Percentiles rank a stretch among this genome's conserved stretches.
Conservation (phyloP, 1,284 basidiomycete species). For the Coniferiporia weirii region DNA sequence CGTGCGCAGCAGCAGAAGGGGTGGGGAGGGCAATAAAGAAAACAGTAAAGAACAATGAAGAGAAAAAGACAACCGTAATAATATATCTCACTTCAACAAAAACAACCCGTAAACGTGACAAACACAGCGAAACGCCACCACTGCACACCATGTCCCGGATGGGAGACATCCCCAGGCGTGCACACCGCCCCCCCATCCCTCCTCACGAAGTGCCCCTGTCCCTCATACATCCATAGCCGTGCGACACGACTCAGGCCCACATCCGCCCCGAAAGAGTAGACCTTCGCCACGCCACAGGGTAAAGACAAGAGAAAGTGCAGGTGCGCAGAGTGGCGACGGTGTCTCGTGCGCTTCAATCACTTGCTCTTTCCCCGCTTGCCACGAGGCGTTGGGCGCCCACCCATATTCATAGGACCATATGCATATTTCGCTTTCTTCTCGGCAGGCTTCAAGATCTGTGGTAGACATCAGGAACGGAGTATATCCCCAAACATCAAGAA, state of each 20-base stretch:
- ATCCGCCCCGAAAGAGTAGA: slow-evolving; percentile 1
- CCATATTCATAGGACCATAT: slow-evolving; percentile 76
- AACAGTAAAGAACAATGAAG: slow-evolving; percentile 12
- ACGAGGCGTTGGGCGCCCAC: slow-evolving; percentile 68
- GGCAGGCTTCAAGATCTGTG: slow-evolving; percentile 93
- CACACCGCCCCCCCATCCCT: not conserved
- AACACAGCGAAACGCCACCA: slow-evolving; percentile 1
- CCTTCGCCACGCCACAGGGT: slow-evolving; percentile 12
- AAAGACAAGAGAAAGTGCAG: slow-evolving; percentile 23
- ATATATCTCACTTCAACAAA: slow-evolving; percentile 16
- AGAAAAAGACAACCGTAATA: slow-evolving; percentile 17
- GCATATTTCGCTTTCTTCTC: slow-evolving; percentile 98
- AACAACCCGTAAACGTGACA: slow-evolving; percentile 11
- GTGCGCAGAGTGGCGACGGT: slow-evolving; percentile 38
- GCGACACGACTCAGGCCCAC: slow-evolving; percentile 1
- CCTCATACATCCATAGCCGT: not conserved
- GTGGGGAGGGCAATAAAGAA: slow-evolving; percentile 19
- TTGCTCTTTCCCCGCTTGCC: slow-evolving; percentile 74
- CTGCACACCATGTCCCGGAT: not conserved
- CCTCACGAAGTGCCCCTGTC: not conserved
- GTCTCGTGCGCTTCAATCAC: slow-evolving; percentile 76
- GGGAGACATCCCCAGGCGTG: not conserved
- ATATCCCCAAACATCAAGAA: not conserved
- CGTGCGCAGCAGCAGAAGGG: slow-evolving; percentile 1
- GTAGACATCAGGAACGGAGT: slow-evolving; percentile 9